Conservation (phyloP, 2,329 filamentous ascomycete species). For the Fusarium xyrophilum region DNA sequence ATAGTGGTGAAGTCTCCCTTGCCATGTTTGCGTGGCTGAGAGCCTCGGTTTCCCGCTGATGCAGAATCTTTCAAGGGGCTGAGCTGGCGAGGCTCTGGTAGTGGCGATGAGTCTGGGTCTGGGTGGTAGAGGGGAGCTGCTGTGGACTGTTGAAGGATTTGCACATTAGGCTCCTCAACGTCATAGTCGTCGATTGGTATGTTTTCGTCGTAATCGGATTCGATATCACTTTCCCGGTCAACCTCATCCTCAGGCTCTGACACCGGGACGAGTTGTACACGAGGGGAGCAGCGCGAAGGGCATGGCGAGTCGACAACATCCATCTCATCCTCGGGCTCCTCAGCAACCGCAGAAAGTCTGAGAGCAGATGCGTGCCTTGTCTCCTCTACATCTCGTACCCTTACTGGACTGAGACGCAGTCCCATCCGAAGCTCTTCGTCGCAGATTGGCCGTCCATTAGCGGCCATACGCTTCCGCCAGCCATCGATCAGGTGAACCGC, state of each 20-base stretch:
- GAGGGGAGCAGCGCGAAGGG: slow-evolving; percentile 34
- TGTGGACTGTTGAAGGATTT: slow-evolving; percentile 54
- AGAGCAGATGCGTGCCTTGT: slow-evolving; percentile 50
- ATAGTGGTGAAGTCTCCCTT: slow-evolving; percentile 56
- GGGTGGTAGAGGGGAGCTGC: slow-evolving; percentile 39
- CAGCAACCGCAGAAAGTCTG: slow-evolving; percentile 55
- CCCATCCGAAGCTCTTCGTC: slow-evolving; percentile 73
- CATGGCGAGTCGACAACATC: slow-evolving; percentile 40
- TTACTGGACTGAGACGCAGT: slow-evolving; percentile 67
- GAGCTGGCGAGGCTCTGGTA: slow-evolving; percentile 56
- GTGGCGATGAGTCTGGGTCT: slow-evolving; percentile 52
- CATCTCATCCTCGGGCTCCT: slow-evolving; percentile 53
- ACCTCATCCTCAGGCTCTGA: slow-evolving; percentile 37
- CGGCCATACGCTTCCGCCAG: slow-evolving; percentile 84
- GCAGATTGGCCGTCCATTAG: slow-evolving; percentile 72
- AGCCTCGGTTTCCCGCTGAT: slow-evolving; percentile 57
- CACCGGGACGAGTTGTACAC: slow-evolving; percentile 17
- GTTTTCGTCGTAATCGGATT: slow-evolving; percentile 55
- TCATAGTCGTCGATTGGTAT: slow-evolving; percentile 53
- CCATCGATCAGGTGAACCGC: slow-evolving; percentile 89
- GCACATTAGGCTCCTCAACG: slow-evolving; percentile 53
- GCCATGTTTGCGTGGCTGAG: slow-evolving; percentile 40
- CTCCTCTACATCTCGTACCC: slow-evolving; percentile 59
- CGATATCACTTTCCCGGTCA: slow-evolving; percentile 47
- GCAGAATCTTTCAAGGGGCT: slow-evolving; percentile 61